Evolutionary conservation across 2,329 filamentous ascomycete genomes (phyloP), one percentile per base, ranked within the genome.

Genomic region (Hymenoscyphus fraxineus): DNA sequence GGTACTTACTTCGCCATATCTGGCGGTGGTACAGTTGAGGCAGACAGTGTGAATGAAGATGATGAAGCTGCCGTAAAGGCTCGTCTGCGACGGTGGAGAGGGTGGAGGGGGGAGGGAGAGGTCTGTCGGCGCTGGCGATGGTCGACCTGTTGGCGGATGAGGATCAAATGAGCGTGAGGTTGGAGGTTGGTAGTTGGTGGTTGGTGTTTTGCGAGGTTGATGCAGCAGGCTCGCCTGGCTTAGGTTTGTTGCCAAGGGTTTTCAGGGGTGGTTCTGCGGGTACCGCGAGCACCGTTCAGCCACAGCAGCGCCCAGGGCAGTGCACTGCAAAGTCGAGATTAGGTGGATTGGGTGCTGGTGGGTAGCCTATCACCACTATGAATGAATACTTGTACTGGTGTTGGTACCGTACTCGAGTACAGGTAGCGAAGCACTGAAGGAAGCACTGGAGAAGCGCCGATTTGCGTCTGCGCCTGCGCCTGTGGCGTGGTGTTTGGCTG

Each of bases 1-100:
- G 63, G 62, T 58, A 73, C 73, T 68, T 68, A 74, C 72, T 70
- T 71, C 68, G 72, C 72, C 72, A 73, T 74, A 64, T 70, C 70
- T 71, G 72, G 72, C 71, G 69, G 72, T 67, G 55, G 61, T 62
- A 58, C 69, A 67, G 68, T 68, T 54, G 64, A 65, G 39, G 67
- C 66, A 71, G 69, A 72, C 72, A 72, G 54, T 64, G 67, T 70
- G 68, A 67, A 58, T 54, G 59, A 13, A 60, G 60, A 44, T 58
- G 31, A 35, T 35, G 41, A 41, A 63, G 60, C 27, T 63, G 70
- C 70, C 70, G 64, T 65, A 64, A 67, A 68, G 70, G 70, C 70
- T 27, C 13, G 47, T 54, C 22, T 6, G 19, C 27, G 27, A 27
- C 27, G 27, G 27, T 27, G 35, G 19, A 19, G n/a, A 54, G 47